Evolutionary conservation across 768 basidiomycete species (phyloP), one percentile per base, ranked within the genome.

Genomic region (Panaeolus cyanescens): DNA sequence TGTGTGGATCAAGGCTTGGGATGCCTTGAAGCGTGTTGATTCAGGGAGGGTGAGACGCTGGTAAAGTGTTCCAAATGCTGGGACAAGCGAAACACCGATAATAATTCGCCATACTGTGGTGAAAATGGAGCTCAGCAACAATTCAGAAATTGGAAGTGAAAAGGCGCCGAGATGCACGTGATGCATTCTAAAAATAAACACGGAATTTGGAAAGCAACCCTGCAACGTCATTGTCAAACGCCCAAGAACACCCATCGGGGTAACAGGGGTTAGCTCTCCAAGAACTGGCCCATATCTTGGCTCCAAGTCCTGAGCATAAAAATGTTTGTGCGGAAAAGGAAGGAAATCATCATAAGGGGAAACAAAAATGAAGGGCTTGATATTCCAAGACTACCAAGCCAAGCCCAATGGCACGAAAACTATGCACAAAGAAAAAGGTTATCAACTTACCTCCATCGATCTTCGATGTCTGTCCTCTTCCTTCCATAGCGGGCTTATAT

Each of bases 41-140:
- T 92, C 90, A 10, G 87, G 85, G 10, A 92, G 82, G 0, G 87
- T 90, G 40, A 93, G 76, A 2, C 91, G 87, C 68, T 89, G 87
- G 70, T 92, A 92, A 17, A 92, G 80, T 4, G 90, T 91, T 17
- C 71, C 88, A 55, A 90, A 87, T 0, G 89, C 90, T 6, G 92
- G 91, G 8, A 93, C 65, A 55, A 92, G 81, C n/a, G 87, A 88
- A 12, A 93, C 55, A n/a, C 89, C 91, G 56, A 91, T 72, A 60
- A 85, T 78, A 63, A 93, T 89, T 19, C 91, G 80, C 91, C 91
- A 93, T 2, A 85, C 86, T 83, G 37, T 59, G 25, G 3, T 13
- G 25, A 28, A 28, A 13, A 15, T 50, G 33, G 33, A 7, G 33
- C 15, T 42, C 9, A 50, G 45, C 30, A 30, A 37, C 4, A 42